Conservation (phyloP, 192 early-diverging fungal genomes). For the Mortierella hygrophila region DNA sequence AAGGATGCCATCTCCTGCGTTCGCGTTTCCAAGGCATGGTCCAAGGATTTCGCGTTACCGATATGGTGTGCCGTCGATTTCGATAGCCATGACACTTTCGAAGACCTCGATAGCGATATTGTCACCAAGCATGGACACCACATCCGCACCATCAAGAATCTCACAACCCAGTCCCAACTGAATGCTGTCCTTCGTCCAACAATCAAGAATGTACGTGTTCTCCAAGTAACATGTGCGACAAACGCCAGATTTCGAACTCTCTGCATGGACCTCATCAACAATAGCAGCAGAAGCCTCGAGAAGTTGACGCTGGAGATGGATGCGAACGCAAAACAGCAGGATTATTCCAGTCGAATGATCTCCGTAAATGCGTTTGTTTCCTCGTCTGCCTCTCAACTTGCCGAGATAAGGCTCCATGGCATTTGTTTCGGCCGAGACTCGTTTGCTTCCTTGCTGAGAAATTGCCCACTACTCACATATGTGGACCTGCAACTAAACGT, state of each 20-base stretch:
- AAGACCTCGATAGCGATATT: conserved; percentile 3
- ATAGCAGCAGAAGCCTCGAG: conserved; percentile 13
- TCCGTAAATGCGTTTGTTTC: conserved; percentile 8
- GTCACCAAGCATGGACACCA: conserved; percentile 22
- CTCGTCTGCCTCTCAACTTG: background rate
- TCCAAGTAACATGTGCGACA: background rate
- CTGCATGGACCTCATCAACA: conserved; percentile 20
- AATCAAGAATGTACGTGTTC: conserved; percentile 16
- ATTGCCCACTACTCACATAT: conserved; percentile 8
- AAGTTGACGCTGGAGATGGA: conserved; percentile 5
- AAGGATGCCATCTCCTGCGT: conserved; percentile 19
- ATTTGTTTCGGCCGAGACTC: conserved; percentile 16
- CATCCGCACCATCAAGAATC: conserved; percentile 7
- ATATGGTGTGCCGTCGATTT: conserved; percentile 27
- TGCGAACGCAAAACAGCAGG: background rate
- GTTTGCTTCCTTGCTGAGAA: conserved; percentile 14
- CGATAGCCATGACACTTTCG: conserved; percentile 5
- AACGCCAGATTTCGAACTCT: conserved; percentile 2
- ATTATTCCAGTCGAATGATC: background rate
- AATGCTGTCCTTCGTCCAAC: conserved; percentile 12
- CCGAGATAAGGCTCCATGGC: background rate
- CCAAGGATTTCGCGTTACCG: conserved; percentile 10
- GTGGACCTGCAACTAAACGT: conserved; percentile 19
- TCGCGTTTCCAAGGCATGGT: conserved; percentile 22
- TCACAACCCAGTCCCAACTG: background rate